phyloP scores from a whole-genome alignment of 768 basidiomycete genomes.

The Paxillus involutus region DNA sequence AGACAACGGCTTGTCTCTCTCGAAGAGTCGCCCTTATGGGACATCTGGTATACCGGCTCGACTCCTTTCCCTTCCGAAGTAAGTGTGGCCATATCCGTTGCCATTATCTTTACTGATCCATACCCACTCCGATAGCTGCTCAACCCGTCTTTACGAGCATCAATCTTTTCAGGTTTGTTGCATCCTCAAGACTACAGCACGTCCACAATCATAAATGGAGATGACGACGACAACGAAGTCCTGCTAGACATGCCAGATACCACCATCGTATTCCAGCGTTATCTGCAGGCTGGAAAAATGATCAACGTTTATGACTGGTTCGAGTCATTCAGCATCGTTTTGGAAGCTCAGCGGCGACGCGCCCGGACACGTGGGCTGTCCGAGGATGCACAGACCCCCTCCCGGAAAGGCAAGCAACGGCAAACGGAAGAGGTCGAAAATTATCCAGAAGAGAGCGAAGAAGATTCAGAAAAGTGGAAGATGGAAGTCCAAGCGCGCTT shows the following conservation, averaged over 20 bases:
- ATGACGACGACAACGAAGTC: constrained; percentile 27
- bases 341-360: constrained; percentile 42
- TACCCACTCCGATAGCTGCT: constrained; percentile 44
- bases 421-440: constrained; percentile 17
- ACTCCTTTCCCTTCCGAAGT: constrained; percentile 71
- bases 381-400: no score
- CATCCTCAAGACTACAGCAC: constrained; percentile 51
- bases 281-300: constrained; percentile 76
- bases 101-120: neutral
- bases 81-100: constrained; percentile 7
- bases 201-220: constrained; percentile 2
- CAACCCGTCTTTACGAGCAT: constrained; percentile 68
- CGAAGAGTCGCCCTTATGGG: constrained; percentile 58
- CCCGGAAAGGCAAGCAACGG: no score
- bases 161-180: constrained; percentile 59
- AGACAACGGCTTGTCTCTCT: constrained; percentile 47
- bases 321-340: constrained; percentile 9
- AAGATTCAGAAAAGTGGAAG: constrained; percentile 52
- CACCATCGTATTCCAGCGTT: constrained; percentile 73
- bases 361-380: constrained; percentile 4
- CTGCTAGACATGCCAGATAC: constrained; percentile 50
- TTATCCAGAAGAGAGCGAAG: constrained; percentile 26
- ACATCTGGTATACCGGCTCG: constrained; percentile 70
- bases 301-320: constrained; percentile 69
- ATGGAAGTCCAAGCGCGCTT: constrained; percentile 78